These are phyloP conservation scores for Phytophthora ramorum DNA, from an alignment of 352 stramenopile species.

Conservation along the genomic window DNA sequence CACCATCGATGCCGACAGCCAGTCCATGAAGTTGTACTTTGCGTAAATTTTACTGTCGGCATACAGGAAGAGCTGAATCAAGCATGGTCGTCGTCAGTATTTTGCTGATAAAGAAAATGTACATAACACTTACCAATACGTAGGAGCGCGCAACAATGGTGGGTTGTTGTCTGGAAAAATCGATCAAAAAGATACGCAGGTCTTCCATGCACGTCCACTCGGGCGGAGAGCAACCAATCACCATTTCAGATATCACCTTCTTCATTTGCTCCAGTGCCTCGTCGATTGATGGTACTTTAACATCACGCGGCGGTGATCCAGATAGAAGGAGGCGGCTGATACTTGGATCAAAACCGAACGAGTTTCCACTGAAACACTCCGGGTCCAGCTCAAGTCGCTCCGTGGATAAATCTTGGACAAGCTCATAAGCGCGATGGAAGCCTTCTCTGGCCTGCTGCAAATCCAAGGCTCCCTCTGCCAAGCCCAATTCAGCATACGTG, in stretches of 20 bases:
- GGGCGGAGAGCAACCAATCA: constrained; percentile 60
- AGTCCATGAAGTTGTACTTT: constrained; percentile 87
- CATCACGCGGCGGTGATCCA: constrained; percentile 73
- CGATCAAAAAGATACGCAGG: constrained; percentile 74
- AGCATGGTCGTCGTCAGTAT: constrained; percentile 9
- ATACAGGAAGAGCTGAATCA: constrained; percentile 78
- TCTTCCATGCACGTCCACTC: constrained; percentile 85
- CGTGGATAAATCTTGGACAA: constrained; percentile 52
- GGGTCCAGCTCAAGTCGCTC: constrained; percentile 73
- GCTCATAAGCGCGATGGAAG: constrained; percentile 51
- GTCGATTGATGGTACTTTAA: constrained; percentile 68
- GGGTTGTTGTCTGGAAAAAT: constrained; percentile 74
- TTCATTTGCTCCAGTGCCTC: constrained; percentile 56
- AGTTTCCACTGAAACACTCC: constrained; percentile 73
- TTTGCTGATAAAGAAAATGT: background rate
- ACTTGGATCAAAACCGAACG: constrained; percentile 76
- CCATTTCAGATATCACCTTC: constrained; percentile 62
- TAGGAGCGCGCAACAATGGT: constrained; percentile 85
- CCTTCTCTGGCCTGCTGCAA: constrained; percentile 45
- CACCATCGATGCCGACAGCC: constrained; percentile 83
- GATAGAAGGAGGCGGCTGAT: constrained; percentile 78
- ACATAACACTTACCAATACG: constrained; percentile 61
- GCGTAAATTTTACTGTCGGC: constrained; percentile 88
- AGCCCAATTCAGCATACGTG: constrained; percentile 52
- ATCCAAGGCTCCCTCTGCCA: constrained; percentile 53